These are phyloP conservation scores for Zopfia rhizophila DNA, from an alignment of 2,329 filamentous ascomycete genomes.

Conservation along the genomic window DNA sequence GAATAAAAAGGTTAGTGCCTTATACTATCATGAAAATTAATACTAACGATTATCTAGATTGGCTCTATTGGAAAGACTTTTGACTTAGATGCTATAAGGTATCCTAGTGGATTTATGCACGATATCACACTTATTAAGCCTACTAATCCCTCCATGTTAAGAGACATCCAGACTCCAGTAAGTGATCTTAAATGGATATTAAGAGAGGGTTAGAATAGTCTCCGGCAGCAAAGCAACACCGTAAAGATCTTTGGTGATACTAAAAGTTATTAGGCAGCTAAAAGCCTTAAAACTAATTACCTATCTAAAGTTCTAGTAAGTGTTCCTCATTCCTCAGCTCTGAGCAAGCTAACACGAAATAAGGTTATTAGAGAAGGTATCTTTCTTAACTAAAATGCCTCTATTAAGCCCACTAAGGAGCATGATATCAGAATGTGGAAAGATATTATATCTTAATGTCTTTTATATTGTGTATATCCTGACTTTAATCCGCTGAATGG, in stretches of 20 bases:
- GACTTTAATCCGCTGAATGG: constrained; percentile 34
- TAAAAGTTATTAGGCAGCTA: constrained; percentile 15
- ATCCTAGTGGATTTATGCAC: constrained; percentile 30
- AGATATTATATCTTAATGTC: constrained; percentile 24
- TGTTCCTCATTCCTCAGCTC: too few species aligned
- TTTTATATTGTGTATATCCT: constrained; percentile 29
- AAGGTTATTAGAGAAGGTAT: constrained; percentile 30
- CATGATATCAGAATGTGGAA: constrained; percentile 26
- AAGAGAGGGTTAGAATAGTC: constrained; percentile 16
- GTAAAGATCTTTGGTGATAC: constrained; percentile 26
- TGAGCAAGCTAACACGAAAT: too few species aligned
- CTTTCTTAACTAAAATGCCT: constrained; percentile 24
- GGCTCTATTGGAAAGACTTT: constrained; percentile 27
- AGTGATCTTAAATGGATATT: constrained; percentile 28
- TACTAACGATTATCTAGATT: constrained; percentile 15
- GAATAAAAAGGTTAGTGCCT: constrained; percentile 23
- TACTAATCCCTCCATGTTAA: background rate
- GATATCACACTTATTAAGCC: constrained; percentile 30
- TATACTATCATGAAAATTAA: background rate
- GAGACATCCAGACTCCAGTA: constrained; percentile 21
- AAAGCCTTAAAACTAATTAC: constrained; percentile 20
- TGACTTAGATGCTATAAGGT: constrained; percentile 24
- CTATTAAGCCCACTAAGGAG: constrained; percentile 14
- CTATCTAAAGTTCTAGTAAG: constrained; percentile 21
- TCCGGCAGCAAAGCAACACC: constrained; percentile 21